phyloP scores from a whole-genome alignment of 2,329 filamentous ascomycete genomes.

The Aspergillus ibericus region DNA sequence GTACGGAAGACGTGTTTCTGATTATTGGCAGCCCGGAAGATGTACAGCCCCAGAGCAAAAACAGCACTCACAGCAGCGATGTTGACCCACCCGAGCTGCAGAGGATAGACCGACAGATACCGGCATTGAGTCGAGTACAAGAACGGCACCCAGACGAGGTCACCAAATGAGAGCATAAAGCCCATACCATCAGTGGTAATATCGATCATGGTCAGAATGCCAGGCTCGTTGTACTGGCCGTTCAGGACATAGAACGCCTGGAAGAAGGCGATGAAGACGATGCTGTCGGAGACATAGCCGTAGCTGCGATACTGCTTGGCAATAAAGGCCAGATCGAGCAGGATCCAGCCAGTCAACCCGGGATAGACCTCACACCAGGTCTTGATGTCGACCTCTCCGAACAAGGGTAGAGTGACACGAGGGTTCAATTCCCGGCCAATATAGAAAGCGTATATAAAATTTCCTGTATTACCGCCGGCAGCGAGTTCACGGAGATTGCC shows the following conservation, averaged over 20 bases:
- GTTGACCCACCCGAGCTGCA: conserved; percentile 68
- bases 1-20: conserved; percentile 91
- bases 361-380: conserved; percentile 82
- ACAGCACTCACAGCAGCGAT: conserved; percentile 64
- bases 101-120: conserved; percentile 76
- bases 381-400: conserved; percentile 74
- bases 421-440: conserved; percentile 93
- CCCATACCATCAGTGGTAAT: conserved; percentile 88
- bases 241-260: conserved; percentile 81
- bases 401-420: conserved; percentile 60
- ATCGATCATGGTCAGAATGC: conserved; percentile 87
- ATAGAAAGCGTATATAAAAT: conserved; percentile 88
- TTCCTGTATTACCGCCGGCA: conserved; percentile 73
- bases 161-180: conserved; percentile 88
- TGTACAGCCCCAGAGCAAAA: conserved; percentile 70
- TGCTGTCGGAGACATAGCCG: conserved; percentile 78
- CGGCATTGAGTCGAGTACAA: conserved; percentile 78
- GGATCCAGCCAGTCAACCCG: conserved; percentile 80
- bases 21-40: conserved; percentile 84
- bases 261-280: conserved; percentile 70
- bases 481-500: conserved; percentile 72
- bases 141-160: conserved; percentile 87
- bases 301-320: conserved; percentile 82
- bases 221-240: conserved; percentile 76
- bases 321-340: conserved; percentile 77